Base-by-base conservation (phyloP, 495 filamentous ascomycete species). In the Penicillium cinerascens region DNA sequence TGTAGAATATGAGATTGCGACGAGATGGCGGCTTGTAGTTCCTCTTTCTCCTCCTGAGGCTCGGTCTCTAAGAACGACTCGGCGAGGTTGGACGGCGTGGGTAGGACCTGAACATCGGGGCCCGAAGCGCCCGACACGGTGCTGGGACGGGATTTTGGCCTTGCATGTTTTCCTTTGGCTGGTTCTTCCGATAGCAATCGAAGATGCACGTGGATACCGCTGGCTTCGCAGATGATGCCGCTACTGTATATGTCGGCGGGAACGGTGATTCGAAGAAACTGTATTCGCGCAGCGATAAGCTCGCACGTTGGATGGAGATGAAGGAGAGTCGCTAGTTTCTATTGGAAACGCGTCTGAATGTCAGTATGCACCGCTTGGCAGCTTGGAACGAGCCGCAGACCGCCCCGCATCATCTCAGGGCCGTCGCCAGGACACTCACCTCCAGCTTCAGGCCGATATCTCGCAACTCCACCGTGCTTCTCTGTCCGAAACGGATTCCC, bases 41-140 rank as follows among this genome's bases (percentile, higher is more conserved):
- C 81, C 29, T 79, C 80, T 57, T 83, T 87, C 61, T 93, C 88
- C 49, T 87, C 81, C 38, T 66, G 67, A 1, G 91, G 87, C 57
- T 97, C 89, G 1, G 89, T 81, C 56, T 90, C 80, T 13, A 97
- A 75, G 68, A 96, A 97, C 0, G 88, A 95, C 65, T 91, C 79
- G 4, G 92, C 92, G 26, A 97, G 78, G 51, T 92, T 86, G 54
- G 85, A 79, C n/a, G 89, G 82, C 15, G 87, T 89, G 3, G 89
- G 89, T 10, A 95, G 46, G 33, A 62, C 58, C 6, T 64, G 53
- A 2, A 60, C 68, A 29, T 58, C 61, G 16, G 47, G 9, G 13
- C 63, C 59, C 47, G 59, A 56, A 18, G 8, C 37, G 3, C 33
- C 41, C 8, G 47, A 18, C 5, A 18, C 18, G 20, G 42, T 29